Percentiles rank a stretch among this genome's conserved stretches.
phyloP scores from a whole-genome alignment of 768 basidiomycete genomes.

The Tylopilus balloui region DNA sequence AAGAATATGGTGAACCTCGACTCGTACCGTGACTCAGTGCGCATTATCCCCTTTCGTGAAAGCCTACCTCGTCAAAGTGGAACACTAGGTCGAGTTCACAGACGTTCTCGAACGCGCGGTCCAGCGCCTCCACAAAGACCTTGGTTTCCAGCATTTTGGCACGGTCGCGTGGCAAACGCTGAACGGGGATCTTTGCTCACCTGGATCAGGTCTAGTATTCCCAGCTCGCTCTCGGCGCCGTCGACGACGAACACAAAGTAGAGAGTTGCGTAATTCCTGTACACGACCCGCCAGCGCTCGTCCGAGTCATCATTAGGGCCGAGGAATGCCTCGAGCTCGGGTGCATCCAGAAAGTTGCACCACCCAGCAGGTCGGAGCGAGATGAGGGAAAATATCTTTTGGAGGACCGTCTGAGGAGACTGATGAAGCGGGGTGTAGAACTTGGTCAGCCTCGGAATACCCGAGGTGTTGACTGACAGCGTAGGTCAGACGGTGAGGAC shows the following conservation, averaged over 20 bases:
- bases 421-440: conserved; percentile 79
- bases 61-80: conserved; percentile 90
- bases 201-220: conserved; percentile 94
- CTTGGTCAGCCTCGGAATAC: conserved; percentile 78
- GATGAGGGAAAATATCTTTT: conserved; percentile 88
- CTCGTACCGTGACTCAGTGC: conserved; percentile 1
- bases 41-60: background rate
- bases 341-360: conserved; percentile 96
- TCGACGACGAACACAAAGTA: conserved; percentile 98
- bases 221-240: conserved; percentile 92
- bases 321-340: conserved; percentile 74
- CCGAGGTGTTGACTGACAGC: conserved; percentile 85
- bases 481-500: conserved; percentile 18
- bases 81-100: conserved; percentile 98
- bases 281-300: conserved; percentile 82
- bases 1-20: conserved; percentile 84
- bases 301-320: conserved; percentile 47
- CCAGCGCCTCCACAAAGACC: conserved; percentile 97
- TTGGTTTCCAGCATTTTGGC: conserved; percentile 3
- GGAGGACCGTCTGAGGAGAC: conserved; percentile 61
- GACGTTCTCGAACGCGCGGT: conserved; percentile 95
- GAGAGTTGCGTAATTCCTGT: conserved; percentile 92
- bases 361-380: conserved; percentile 74
- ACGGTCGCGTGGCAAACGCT: background rate
- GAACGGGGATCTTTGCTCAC: conserved; percentile 39